Evolutionary conservation across 2,329 filamentous ascomycete species (phyloP), one percentile per base, ranked within the genome.

Genomic region (Macrophomina pseudophaseolina): DNA sequence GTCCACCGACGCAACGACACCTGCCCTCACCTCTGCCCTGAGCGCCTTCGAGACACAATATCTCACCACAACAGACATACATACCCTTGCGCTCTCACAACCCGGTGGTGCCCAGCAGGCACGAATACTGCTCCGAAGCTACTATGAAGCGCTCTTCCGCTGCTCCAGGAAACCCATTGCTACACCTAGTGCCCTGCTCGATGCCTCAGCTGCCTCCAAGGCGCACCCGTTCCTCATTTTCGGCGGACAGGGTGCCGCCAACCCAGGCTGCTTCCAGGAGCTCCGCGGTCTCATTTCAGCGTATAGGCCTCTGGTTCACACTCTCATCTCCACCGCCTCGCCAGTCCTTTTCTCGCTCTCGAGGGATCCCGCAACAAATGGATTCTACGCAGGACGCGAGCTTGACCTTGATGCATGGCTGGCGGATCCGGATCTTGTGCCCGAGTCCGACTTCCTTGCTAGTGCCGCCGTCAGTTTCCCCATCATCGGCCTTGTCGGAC

Each of bases 401-500:
- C 12, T 59, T n/a, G 53, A 42, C 18, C 35, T 58, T 7, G 0
- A 5, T 5, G 8, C 14, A 5, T 62, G 58, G 58, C 58, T 62
- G 1, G 11, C 7, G 12, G 11, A 62, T 23, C 42, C 42, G 4
- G 7, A 33, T 4, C 1, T 8, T 5, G 32, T 28, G 5, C 58
- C 42, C 1, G 28, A 35, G 5, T 0, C 16, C 1, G 4, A 14
- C 1, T 62, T 35, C 11, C n/a, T 62, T 1, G 42, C n/a, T 11
- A 28, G 30, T 30, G 58, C 42, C 1, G 8, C 79, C 4, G 72
- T 80, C 18, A 80, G 79, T 70, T 76, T 80, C 51, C 79, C 79
- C 1, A 56, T 80, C 6, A 79, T 80, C 23, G 79, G 77, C 0
- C 68, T 79, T 12, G 59, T 78, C 9, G 73, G 76, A 53, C 72